Base-by-base conservation (phyloP, 1,284 basidiomycete genomes). In the Marasmius tenuissimus region DNA sequence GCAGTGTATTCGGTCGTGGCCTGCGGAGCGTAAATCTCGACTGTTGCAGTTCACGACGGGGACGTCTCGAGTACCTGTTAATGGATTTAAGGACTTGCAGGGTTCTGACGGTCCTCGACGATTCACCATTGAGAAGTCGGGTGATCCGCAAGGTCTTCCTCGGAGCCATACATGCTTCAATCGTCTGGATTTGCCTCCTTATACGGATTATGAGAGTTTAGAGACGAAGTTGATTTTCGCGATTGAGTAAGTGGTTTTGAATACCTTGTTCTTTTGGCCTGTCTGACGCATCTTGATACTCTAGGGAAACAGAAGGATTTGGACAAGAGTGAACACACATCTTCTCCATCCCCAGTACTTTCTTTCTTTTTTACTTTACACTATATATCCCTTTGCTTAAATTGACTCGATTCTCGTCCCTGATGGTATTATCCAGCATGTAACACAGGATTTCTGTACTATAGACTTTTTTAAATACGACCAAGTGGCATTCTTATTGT, bases 51-150 rank as follows among this genome's bases (percentile, higher is more conserved):
- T 99, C 75, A 96, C 96, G 7, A 99, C 97, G 4, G 97, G 97
- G 48, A 99, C 97, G 9, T 96, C 93, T 39, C 85, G 97, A 68
- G 95, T 99, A 61, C 97, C 97, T 5, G 97, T 99, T 74, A 98
- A 98, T 75, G 97, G 97, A 1, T 99, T 99, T 85, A 98, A 98
- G 76, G 97, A 99, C 71, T 80, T 99, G 34, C 97, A 98, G 77
- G 97, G 97, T 7, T 96, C 94, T 1, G 97, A 99, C 74, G 97
- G 97, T 0, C 97, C 97, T 4, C 82, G 95, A 58, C 82, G 95
- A 63, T 97, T 97, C 76, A 97, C 95, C 14, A 97, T 98, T 67
- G 96, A 97, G 78, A 97, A 97, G 76, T 92, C 91, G 54, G 95
- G 95, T n/a, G 94, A 97, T 75, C 91, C 94, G 37, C 88, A 86